Percentiles rank a stretch among this genome's conserved stretches.
Evolutionary conservation across 179 eudicot species (phyloP).

Genomic region (Monotropa hypopitys): DNA sequence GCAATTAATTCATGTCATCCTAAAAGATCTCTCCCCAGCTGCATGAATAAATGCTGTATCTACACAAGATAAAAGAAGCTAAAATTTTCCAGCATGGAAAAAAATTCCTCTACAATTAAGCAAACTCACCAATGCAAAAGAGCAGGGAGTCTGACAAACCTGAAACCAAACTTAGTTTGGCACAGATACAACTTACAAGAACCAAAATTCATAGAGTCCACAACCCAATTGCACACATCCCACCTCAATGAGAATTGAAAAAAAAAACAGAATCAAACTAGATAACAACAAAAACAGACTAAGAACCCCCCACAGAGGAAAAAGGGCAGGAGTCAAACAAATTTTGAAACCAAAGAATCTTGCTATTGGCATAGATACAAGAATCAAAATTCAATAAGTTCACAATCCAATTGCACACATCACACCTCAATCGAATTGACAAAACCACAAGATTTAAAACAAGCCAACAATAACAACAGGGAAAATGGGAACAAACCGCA

Average conservation of each 20-base stretch:
- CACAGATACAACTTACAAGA: neutral
- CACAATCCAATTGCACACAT: neutral
- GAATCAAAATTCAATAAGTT: neutral
- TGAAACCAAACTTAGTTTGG: neutral
- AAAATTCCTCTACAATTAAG: neutral
- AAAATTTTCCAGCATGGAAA: neutral
- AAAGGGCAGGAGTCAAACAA: neutral
- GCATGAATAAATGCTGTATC: no score
- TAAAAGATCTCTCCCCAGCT: neutral
- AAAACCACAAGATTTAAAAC: neutral
- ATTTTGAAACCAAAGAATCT: neutral
- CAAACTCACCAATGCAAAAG: neutral
- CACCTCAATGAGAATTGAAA: neutral
- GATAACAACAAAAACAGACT: neutral
- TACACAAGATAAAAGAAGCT: neutral
- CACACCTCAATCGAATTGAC: neutral
- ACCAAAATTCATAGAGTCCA: neutral
- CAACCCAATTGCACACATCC: neutral
- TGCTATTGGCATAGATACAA: neutral
- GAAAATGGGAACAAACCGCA: slow-evolving; percentile 28
- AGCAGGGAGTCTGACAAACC: neutral
- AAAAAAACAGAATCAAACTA: neutral
- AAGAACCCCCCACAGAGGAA: no score
- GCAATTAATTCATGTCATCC: neutral
- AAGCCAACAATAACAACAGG: neutral